Base-by-base conservation (phyloP, 2,329 filamentous ascomycete species). In the Stenocarpella maydis region DNA sequence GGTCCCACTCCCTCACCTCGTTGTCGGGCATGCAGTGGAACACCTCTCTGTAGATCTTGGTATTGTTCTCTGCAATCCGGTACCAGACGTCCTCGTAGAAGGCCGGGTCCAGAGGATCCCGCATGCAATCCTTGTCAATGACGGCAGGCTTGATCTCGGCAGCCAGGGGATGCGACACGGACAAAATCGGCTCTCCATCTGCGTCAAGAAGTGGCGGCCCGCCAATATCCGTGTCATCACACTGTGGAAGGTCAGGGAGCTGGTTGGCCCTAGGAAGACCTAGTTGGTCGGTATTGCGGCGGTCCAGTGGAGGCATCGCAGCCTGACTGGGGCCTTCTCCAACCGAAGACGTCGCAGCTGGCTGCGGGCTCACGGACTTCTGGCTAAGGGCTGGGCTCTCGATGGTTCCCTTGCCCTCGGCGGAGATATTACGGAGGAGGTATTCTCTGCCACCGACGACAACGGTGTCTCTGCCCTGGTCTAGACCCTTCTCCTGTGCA, bases 1-100 rank as follows among this genome's bases (percentile, higher is more conserved):
- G 92, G 73, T 92, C 90, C 96, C 96, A 99, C 52, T 92, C 95
- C 72, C 90, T 91, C 31, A 97, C 96, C 77, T 98, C 94, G 64
- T 91, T 98, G 78, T 99, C 96, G 1, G 96, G 96, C 92, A 97
- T 97, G 80, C 95, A 98, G 55, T 95, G 90, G 83, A 99, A 99
- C 10, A 99, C 95, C 71, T 92, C 90, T 39, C 96, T 92, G 82
- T 93, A 99, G 58, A 99, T 87, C 77, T 94, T 95, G 3, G 96
- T 99, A 78, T 99, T 99, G 83, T 98, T 98, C 72, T 92, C 90
- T 0, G 96, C 96, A 65, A 94, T 90, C 21, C 90, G 87, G 73
- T 91, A 90, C 97, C 97, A 99, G 1, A 93, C 90, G 72, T 97
- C 92, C 54, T 96, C 88, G 77, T 93, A 92, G 80, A 99, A 99